A percentile compares a stretch with the other conserved stretches of the same genome.
Evolutionary conservation across 148 eudicot genomes (phyloP).

Genomic region (Salicornia ramosissima): DNA sequence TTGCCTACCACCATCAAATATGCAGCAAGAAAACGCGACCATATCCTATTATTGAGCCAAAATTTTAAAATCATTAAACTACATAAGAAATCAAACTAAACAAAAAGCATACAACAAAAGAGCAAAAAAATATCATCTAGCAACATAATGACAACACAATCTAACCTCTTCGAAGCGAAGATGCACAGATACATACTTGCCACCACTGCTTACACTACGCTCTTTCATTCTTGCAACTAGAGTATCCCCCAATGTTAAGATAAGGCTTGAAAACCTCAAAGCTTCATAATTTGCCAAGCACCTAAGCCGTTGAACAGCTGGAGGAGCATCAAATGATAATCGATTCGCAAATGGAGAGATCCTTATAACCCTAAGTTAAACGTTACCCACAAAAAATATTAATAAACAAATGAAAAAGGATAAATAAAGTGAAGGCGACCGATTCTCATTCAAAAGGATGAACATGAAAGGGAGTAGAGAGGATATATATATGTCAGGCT

Average conservation of each 20-base stretch:
- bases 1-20: conserved; percentile 79
- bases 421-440: background rate
- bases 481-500: background rate
- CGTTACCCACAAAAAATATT: conserved; percentile 14
- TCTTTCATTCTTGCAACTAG: conserved; percentile 87
- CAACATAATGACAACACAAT: conserved; percentile 14
- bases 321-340: conserved; percentile 91
- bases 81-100: too few relatives aligned
- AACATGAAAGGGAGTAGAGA: background rate
- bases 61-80: conserved; percentile 1
- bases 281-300: conserved; percentile 96
- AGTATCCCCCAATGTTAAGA: conserved; percentile 60
- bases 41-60: conserved; percentile 56
- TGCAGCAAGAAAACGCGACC: conserved; percentile 98
- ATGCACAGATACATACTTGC: conserved; percentile 94
- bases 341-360: conserved; percentile 99
- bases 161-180: conserved; percentile 99
- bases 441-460: background rate
- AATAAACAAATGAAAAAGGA: conserved; percentile 8
- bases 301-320: conserved; percentile 81
- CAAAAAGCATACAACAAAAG: background rate
- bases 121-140: background rate
- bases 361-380: conserved; percentile 67
- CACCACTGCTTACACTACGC: conserved; percentile 67
- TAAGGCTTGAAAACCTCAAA: conserved; percentile 74